Evolutionary conservation across 1,284 basidiomycete species (phyloP).

Genomic region (Peniophora sp.): DNA sequence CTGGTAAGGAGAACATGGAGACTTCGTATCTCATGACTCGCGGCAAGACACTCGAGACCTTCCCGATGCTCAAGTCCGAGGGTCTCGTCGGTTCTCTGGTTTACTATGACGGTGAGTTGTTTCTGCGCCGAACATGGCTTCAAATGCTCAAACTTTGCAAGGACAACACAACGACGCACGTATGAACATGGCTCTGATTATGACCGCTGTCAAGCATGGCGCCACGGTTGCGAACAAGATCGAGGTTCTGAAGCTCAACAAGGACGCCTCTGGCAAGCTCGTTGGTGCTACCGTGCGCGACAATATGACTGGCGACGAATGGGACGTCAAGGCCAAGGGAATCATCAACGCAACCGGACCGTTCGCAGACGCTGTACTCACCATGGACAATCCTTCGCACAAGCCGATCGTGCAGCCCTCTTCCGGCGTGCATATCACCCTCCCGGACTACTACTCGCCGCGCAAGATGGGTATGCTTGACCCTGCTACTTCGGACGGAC

Average conservation of each 20-base stretch:
- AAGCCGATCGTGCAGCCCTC: conserved; percentile 89
- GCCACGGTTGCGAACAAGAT: conserved; percentile 88
- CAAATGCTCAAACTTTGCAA: conserved; percentile 18
- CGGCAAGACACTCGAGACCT: conserved; percentile 88
- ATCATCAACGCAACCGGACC: conserved; percentile 97
- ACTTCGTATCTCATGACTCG: conserved; percentile 91
- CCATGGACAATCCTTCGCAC: conserved; percentile 78
- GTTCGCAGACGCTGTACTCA: conserved; percentile 83
- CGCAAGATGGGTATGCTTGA: conserved; percentile 94
- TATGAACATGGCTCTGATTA: conserved; percentile 93
- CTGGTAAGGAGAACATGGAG: conserved; percentile 97
- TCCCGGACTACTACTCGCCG: conserved; percentile 96
- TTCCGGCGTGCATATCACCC: conserved; percentile 92
- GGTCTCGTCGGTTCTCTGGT: conserved; percentile 93
- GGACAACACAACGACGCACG: conserved; percentile 97
- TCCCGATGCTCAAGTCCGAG: conserved; percentile 94
- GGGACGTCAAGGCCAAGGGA: conserved; percentile 82
- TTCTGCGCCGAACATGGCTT: conserved; percentile 1
- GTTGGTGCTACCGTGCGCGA: conserved; percentile 78
- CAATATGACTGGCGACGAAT: conserved; percentile 78
- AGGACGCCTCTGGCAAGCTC: conserved; percentile 60
- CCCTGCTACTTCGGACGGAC: conserved; percentile 91
- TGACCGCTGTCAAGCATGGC: conserved; percentile 93
- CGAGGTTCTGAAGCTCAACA: conserved; percentile 78
- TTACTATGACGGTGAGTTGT: conserved; percentile 82